Evolutionary conservation across 2,329 filamentous ascomycete species (phyloP).

Genomic region (Cadophora gregata): DNA sequence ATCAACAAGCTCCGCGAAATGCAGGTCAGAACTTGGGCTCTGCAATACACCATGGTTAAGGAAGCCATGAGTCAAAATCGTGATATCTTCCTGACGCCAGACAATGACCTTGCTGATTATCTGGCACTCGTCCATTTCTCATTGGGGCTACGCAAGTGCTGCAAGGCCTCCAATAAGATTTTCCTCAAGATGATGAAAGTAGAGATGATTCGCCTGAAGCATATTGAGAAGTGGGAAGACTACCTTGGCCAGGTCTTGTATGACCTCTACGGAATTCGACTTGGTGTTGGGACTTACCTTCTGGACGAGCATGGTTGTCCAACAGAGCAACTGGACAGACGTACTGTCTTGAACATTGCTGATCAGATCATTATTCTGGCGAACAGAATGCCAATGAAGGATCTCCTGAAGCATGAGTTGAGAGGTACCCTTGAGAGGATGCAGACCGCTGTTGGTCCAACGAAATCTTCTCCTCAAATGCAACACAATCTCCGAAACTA

Average conservation of each 20-base stretch:
- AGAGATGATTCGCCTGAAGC: conserved; percentile 78
- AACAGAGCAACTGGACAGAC: conserved; percentile 77
- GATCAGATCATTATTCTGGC: conserved; percentile 84
- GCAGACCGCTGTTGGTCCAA: conserved; percentile 81
- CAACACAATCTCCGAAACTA: conserved; percentile 88
- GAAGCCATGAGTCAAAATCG: conserved; percentile 73
- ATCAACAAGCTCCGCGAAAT: conserved; percentile 81
- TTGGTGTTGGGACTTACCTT: conserved; percentile 69
- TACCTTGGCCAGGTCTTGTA: conserved; percentile 86
- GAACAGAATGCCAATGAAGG: conserved; percentile 85
- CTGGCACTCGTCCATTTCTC: conserved; percentile 83
- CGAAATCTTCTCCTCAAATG: conserved; percentile 80
- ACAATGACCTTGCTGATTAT: conserved; percentile 79
- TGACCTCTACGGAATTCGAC: conserved; percentile 82
- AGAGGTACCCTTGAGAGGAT: conserved; percentile 92
- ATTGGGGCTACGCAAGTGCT: conserved; percentile 82
- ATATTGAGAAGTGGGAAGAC: conserved; percentile 81
- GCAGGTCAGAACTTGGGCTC: conserved; percentile 85
- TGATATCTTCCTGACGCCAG: conserved; percentile 66
- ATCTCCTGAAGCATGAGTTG: conserved; percentile 88
- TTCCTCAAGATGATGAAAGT: conserved; percentile 89
- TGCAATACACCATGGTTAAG: conserved; percentile 82
- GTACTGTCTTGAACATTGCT: conserved; percentile 80
- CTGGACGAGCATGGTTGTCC: conserved; percentile 82
- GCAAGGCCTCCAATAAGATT: conserved; percentile 82